A percentile compares a stretch with the other conserved stretches of the same genome.
Evolutionary conservation across 306 rosid species (phyloP).

Genomic region (Aeschynomene evenia): DNA sequence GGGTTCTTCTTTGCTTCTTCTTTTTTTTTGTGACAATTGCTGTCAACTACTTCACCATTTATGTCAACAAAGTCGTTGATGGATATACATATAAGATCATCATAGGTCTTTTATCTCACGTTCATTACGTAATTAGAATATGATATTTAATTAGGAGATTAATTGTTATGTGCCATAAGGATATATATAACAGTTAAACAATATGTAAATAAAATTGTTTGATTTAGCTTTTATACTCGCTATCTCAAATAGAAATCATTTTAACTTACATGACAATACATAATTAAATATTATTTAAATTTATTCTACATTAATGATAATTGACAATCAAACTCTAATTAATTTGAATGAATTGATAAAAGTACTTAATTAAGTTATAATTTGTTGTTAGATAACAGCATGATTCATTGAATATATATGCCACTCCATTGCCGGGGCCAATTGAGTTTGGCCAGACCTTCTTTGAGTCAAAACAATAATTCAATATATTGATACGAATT

Average conservation of each 20-base stretch:
- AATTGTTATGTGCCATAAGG: too few species aligned
- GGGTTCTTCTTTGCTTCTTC: conserved; percentile 37
- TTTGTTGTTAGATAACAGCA: conserved; percentile 40
- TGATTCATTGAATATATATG: background rate
- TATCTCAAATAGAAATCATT: too few species aligned
- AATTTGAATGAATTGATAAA: background rate
- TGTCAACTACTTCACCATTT: conserved; percentile 47
- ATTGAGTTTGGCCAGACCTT: background rate
- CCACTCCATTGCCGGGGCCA: background rate
- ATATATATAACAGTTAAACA: too few species aligned
- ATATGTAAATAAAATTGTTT: too few species aligned
- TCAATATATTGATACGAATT: background rate
- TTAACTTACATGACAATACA: too few species aligned
- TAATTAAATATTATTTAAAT: too few species aligned
- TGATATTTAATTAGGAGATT: background rate
- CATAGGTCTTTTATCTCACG: conserved; percentile 15
- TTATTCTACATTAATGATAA: too few species aligned
- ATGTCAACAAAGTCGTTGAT: conserved; percentile 32
- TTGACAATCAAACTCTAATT: too few species aligned
- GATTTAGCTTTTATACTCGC: too few species aligned
- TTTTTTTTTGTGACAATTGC: conserved; percentile 40
- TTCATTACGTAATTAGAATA: background rate
- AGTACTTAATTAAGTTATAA: background rate
- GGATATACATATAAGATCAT: background rate
- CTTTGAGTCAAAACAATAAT: background rate